Evolutionary conservation across 2,329 filamentous ascomycete genomes (phyloP), one percentile per base, ranked within the genome.

Genomic region (Coniochaeta pulveracea): DNA sequence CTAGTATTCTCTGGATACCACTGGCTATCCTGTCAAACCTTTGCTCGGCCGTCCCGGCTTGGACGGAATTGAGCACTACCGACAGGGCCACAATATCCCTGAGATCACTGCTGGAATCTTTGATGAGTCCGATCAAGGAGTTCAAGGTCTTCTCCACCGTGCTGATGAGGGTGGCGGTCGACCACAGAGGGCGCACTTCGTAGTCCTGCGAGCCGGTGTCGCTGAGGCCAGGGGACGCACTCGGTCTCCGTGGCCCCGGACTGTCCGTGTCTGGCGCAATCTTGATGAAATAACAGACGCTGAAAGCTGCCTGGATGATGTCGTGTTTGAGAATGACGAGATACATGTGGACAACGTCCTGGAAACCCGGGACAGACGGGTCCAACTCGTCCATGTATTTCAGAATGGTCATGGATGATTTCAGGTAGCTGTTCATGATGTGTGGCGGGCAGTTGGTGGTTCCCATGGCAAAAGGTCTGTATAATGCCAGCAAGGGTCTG

Each of bases 331-430:
- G 47, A 9, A 70, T 54, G 31, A 69, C 57, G 37, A 69, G 58
- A 35, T 70, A 68, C 57, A 72, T 66, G 37, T 68, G 63, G 41
- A 58, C 58, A 16, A 69, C 55, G 26, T 64, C 60, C 25, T 57
- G 50, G 33, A 64, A 72, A 29, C 63, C 59, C 3, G 61, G 54
- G 5, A 60, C 52, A 16, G 52, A 46, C 0, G 65, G 61, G 37
- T 72, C 66, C 5, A 72, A 48, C 39, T 72, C 67, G 39, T 72
- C 67, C 27, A 72, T 51, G 37, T 70, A 72, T 10, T 61, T 65
- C 30, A 72, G 52, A n/a, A 73, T 60, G 11, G 66, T 58, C 58
- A 72, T 69, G 3, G 64, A 71, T 0, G 67, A 72, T 32, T 64
- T 58, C 22, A 74, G 48, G 39, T 72, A 73, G 5, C 62, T 56